These are phyloP conservation scores for Cenococcum geophilum DNA, from an alignment of 495 filamentous ascomycete genomes.

Conservation along the genomic window DNA sequence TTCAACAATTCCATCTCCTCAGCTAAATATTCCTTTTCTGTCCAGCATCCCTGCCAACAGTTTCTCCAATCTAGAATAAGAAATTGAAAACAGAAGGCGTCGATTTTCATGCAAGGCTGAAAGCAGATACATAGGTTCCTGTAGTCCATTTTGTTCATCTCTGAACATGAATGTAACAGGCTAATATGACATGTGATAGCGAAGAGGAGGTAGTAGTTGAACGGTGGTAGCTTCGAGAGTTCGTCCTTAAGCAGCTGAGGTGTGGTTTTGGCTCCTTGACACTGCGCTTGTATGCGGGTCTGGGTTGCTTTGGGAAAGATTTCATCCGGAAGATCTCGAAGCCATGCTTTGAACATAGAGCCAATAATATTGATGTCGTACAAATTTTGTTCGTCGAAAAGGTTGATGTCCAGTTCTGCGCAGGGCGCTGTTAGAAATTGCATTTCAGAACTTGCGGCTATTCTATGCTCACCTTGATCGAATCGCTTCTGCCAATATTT, in stretches of 20 bases:
- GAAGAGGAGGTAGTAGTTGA: slow-evolving; percentile 93
- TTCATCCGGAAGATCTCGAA: slow-evolving; percentile 87
- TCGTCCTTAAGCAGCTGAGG: slow-evolving; percentile 81
- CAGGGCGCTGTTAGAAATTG: slow-evolving; percentile 4
- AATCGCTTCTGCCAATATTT: slow-evolving; percentile 84
- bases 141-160: slow-evolving; percentile 93
- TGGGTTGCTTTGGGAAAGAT: slow-evolving; percentile 78
- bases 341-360: slow-evolving; percentile 87
- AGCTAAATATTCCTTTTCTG: slow-evolving; percentile 71
- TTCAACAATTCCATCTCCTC: slow-evolving; percentile 46
- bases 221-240: slow-evolving; percentile 81
- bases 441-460: slow-evolving; percentile 15
- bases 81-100: slow-evolving; percentile 84
- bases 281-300: slow-evolving; percentile 64
- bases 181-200: slow-evolving; percentile 91
- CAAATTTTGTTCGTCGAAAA: slow-evolving; percentile 74
- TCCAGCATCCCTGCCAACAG: slow-evolving; percentile 93
- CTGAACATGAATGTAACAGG: slow-evolving; percentile 74
- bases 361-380: slow-evolving; percentile 93
- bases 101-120: slow-evolving; percentile 88
- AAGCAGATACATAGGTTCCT: slow-evolving; percentile 90
- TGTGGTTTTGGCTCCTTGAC: slow-evolving; percentile 64
- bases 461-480: slow-evolving; percentile 55
- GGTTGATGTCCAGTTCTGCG: slow-evolving; percentile 71
- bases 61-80: slow-evolving; percentile 86